phyloP scores from a whole-genome alignment of 208 protist genomes.

The Naegleria fowleri region DNA sequence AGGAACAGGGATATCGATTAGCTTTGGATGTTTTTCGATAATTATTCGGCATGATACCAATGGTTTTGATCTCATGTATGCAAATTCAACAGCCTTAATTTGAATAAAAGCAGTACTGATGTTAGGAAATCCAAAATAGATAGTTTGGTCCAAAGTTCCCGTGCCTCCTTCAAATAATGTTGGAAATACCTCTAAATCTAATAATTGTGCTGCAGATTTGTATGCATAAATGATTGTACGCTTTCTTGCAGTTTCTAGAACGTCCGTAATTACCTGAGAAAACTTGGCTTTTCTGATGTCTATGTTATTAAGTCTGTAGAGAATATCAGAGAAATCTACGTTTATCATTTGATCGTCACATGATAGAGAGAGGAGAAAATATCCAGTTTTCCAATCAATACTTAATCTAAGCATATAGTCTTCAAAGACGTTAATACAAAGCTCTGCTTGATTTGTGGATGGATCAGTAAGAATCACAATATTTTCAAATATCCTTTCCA shows the following conservation, averaged over 20 bases:
- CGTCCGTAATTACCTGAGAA: background rate
- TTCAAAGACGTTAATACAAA: background rate
- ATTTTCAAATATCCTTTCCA: background rate
- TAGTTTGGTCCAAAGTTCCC: background rate
- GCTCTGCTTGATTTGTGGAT: background rate
- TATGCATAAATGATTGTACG: background rate
- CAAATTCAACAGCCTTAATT: background rate
- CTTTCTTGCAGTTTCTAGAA: background rate
- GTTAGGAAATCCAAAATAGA: background rate
- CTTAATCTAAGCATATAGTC: background rate
- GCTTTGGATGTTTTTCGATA: background rate
- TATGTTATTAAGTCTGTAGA: background rate
- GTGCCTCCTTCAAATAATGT: background rate
- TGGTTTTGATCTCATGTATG: background rate
- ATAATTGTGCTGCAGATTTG: background rate
- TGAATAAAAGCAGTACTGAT: background rate
- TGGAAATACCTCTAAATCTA: background rate
- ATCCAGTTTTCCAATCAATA: conserved; percentile 7
- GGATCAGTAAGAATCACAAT: background rate
- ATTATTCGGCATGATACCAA: background rate
- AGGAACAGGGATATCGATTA: background rate
- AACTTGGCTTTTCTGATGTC: background rate
- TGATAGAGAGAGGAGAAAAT: background rate
- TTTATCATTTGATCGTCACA: background rate
- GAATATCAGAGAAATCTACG: background rate